Percentiles rank a stretch among this genome's conserved stretches.
Evolutionary conservation across 768 basidiomycete species (phyloP).

Genomic region (Gloeostereum incarnatum): DNA sequence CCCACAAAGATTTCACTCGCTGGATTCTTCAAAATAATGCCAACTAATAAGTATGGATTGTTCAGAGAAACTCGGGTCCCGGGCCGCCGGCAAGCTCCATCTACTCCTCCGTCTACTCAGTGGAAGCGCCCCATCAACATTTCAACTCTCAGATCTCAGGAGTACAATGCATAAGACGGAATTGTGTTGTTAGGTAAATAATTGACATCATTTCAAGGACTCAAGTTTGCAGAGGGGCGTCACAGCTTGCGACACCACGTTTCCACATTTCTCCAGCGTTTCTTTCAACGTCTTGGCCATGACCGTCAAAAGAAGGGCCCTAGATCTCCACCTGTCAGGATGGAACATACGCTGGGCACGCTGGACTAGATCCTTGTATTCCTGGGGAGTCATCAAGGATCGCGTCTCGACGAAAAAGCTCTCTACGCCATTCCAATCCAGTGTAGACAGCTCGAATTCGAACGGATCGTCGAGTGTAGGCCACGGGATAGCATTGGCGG

Average conservation of each 20-base stretch:
- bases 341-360: constrained; percentile 48
- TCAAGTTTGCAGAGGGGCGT: constrained; percentile 47
- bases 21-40: too few species aligned
- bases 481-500: neutral
- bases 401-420: constrained; percentile 36
- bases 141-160: too few species aligned
- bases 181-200: too few species aligned
- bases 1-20: too few species aligned
- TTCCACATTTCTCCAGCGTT: constrained; percentile 39
- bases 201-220: too few species aligned
- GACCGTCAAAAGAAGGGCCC: constrained; percentile 34
- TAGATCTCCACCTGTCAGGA: constrained; percentile 48
- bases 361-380: constrained; percentile 40
- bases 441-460: constrained; percentile 30
- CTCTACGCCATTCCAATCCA: constrained; percentile 48
- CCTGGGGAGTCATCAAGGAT: constrained; percentile 25
- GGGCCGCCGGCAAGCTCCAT: too few species aligned
- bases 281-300: constrained; percentile 29
- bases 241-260: constrained; percentile 47
- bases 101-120: too few species aligned
- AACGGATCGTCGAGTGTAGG: neutral
- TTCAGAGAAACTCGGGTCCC: too few species aligned
- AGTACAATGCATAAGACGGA: too few species aligned
- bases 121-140: too few species aligned
- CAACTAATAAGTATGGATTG: too few species aligned